Evolutionary conservation across 2,329 filamentous ascomycete species (phyloP), one percentile per base, ranked within the genome.

Genomic region (Colletotrichum lindemuthianum): DNA sequence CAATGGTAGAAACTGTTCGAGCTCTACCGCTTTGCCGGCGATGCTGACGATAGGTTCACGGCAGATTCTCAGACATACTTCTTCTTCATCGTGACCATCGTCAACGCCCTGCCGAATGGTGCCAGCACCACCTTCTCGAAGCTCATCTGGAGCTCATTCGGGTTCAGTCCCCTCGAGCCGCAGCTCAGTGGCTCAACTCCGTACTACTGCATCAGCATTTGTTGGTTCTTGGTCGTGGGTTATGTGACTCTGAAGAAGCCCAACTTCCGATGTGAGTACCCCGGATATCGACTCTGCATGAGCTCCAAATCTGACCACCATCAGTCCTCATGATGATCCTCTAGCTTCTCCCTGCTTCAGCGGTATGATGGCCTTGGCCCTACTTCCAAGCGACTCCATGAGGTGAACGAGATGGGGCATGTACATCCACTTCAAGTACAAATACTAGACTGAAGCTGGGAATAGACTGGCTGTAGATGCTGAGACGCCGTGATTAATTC

Each of bases 1-100:
- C 63, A 71, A 54, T n/a, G 57, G 57, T 60, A 55, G 69, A 45
- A 6, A 8, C 6, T 8, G 6, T 39, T 33, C 0, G 4, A 13
- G 32, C 12, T 6, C 4, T 8, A 9, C 32, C 13, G 15, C n/a
- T 33, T 50, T 71, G 66, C 65, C 5, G 24, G 24, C 16, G 10
- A 32, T 40, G 2, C 6, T 40, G 15, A 44, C 13, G 15, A 3
- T 5, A 44, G 9, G 2, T 44, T 11, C 45, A 59, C 68, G 11
- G 56, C 34, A 67, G 72, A 75, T 37, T 72, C 73, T 2, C 74
- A 75, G 54, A 74, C 70, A 0, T 74, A 76, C 50, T 76, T 77
- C 65, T 74, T 76, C 65, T 76, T 77, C 67, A 73, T 76, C 60
- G 69, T 74, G 6, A 73, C 72, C 6, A 73, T 76, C 49, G 66